Evolutionary conservation across 345 rosid species (phyloP), one percentile per base, ranked within the genome.

Genomic region (Lepidium aucheri): DNA sequence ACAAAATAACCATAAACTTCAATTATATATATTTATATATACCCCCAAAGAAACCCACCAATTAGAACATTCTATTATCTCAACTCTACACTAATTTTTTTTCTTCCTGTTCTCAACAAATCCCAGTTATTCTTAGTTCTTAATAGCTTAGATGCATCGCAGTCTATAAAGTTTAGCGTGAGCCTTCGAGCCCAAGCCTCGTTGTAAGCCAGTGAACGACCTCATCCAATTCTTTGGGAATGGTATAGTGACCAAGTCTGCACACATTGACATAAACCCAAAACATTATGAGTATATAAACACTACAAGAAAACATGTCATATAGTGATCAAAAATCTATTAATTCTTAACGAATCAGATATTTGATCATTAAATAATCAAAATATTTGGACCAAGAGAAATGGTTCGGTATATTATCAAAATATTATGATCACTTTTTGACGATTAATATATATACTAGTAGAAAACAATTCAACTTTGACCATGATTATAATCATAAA

Each of bases 191-290:
- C 54, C 89, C 88, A 22, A 87, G 79, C 78, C 81, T 82, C 26
- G 82, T 24, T 6, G 86, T 57, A 36, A 90, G 89, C 96, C 97
- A 93, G 18, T 56, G 79, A 78, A 89, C 84, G 51, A 90, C 82
- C 69, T 87, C 96, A 4, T 80, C 83, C 96, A 87, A 78, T 76
- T 93, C 97, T 68, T 70, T 85, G 2, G 94, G 98, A 26, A 86
- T 82, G 2, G 98, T 89, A 74, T 89, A 93, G 69, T 90, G 97
- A 63, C 94, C 98, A 63, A 89, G 84, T 76, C 98, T 93, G 82
- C 80, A 79, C 80, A 79, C 38, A 57, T 69, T 63, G 1, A 1
- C 61, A 74, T 10, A 53, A 43, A 12, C 61, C 30, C 24, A 52
- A 59, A 52, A 43, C 17, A 17, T 49, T 52, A 47, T 8, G 40